Conservation (phyloP, 2,329 filamentous ascomycete species). For the Aspergillus flavus region DNA sequence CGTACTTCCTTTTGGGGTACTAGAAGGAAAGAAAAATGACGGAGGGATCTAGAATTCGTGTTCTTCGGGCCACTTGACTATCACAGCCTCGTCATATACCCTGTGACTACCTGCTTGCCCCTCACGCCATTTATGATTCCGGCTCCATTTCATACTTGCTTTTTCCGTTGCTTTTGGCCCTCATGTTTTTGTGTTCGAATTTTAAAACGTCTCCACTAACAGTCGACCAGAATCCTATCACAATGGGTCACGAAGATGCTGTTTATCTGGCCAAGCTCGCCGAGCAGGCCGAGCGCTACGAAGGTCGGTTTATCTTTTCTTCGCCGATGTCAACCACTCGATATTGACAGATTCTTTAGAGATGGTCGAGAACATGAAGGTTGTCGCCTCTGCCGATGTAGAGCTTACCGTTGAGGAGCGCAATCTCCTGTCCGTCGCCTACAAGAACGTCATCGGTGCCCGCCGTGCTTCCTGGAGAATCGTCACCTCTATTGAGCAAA, state of each 20-base stretch:
- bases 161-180: constrained; percentile 3
- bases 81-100: constrained; percentile 24
- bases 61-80: constrained; percentile 19
- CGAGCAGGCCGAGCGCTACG: constrained; percentile 99
- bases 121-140: constrained; percentile 18
- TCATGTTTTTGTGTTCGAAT: not conserved
- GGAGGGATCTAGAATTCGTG: constrained; percentile 19
- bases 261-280: constrained; percentile 99
- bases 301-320: constrained; percentile 66
- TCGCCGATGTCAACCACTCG: not conserved
- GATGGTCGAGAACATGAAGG: constrained; percentile 99
- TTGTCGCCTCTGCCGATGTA: constrained; percentile 83
- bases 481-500: constrained; percentile 97
- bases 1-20: not conserved
- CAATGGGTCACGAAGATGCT: constrained; percentile 99
- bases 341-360: constrained; percentile 58
- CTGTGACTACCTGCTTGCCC: constrained; percentile 23
- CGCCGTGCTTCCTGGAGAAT: constrained; percentile 98
- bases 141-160: not conserved
- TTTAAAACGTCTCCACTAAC: constrained; percentile 18
- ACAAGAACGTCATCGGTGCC: constrained; percentile 98
- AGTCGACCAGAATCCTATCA: constrained; percentile 50
- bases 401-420: constrained; percentile 91
- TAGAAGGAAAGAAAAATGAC: not conserved
- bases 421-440: constrained; percentile 95